A percentile compares a stretch with the other conserved stretches of the same genome.
Conservation (phyloP, 768 basidiomycete genomes). For the Panaeolus cyanescens region DNA sequence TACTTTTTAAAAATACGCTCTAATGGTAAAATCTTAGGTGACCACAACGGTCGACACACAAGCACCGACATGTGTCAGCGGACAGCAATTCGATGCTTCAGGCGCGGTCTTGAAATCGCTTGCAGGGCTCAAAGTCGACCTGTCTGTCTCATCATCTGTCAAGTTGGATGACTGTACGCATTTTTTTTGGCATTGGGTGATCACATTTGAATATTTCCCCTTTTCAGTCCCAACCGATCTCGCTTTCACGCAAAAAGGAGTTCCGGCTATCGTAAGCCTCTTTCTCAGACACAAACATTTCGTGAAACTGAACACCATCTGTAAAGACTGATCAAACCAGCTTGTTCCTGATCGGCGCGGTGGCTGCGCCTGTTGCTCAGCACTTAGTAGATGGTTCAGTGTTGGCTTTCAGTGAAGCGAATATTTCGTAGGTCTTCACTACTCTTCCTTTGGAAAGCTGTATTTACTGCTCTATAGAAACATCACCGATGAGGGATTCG, state of each 20-base stretch:
- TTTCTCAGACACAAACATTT: background rate
- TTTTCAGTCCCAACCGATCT: constrained; percentile 54
- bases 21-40: constrained; percentile 37
- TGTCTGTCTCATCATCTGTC: constrained; percentile 53
- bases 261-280: constrained; percentile 51
- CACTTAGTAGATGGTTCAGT: constrained; percentile 58
- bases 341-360: constrained; percentile 70
- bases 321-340: constrained; percentile 60
- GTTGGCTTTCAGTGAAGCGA: constrained; percentile 56
- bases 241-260: constrained; percentile 56
- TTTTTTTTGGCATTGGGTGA: background rate
- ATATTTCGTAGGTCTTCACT: constrained; percentile 48
- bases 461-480: constrained; percentile 32
- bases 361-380: constrained; percentile 68
- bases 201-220: constrained; percentile 4
- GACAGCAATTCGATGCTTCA: constrained; percentile 62
- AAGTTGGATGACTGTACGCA: constrained; percentile 68
- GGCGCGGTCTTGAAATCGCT: constrained; percentile 66
- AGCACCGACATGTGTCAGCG: constrained; percentile 62
- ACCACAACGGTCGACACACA: constrained; percentile 54
- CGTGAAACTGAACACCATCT: constrained; percentile 5
- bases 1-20: background rate
- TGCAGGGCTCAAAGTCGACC: constrained; percentile 57
- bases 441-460: background rate
- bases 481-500: constrained; percentile 62